Evolutionary conservation across 2,329 filamentous ascomycete genomes (phyloP).

Genomic region (Chrysosporium keratinophilum): DNA sequence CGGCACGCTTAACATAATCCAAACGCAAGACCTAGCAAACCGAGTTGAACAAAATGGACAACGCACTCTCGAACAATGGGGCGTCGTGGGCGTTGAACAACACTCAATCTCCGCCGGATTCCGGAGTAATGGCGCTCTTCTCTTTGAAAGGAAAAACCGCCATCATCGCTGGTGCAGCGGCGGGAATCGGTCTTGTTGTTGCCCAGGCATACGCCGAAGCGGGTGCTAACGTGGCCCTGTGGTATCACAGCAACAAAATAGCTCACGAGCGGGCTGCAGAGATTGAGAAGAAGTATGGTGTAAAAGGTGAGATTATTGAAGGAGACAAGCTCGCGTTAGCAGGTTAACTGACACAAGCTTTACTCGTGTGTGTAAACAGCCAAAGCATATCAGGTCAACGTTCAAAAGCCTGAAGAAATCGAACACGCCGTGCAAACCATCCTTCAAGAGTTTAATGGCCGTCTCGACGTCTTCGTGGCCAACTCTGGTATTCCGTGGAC

Average conservation of each 20-base stretch:
- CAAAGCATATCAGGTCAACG: conserved; percentile 42
- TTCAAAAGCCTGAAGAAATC: conserved; percentile 35
- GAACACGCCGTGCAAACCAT: conserved; percentile 34
- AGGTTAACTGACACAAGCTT: neutral
- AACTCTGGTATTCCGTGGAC: conserved; percentile 69
- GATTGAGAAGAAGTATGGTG: conserved; percentile 55
- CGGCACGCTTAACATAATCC: too few species aligned
- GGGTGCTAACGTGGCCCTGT: conserved; percentile 61
- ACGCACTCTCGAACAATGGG: conserved; percentile 2
- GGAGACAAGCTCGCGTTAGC: too few species aligned
- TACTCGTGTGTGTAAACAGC: conserved; percentile 24
- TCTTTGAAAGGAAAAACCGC: conserved; percentile 60
- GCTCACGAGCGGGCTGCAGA: conserved; percentile 52
- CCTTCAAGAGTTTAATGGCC: conserved; percentile 57
- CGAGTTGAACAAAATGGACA: conserved; percentile 1
- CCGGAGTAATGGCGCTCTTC: conserved; percentile 54
- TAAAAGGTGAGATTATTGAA: conserved; percentile 44
- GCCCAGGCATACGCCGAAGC: conserved; percentile 58
- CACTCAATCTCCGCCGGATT: conserved; percentile 38
- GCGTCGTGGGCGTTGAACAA: conserved; percentile 39
- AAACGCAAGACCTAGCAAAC: neutral
- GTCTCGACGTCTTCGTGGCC: conserved; percentile 68
- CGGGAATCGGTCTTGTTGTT: conserved; percentile 57
- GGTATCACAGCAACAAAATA: conserved; percentile 61
- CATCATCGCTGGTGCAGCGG: conserved; percentile 59